Conservation (phyloP, 2,329 filamentous ascomycete species). For the Penicillium frequentans region DNA sequence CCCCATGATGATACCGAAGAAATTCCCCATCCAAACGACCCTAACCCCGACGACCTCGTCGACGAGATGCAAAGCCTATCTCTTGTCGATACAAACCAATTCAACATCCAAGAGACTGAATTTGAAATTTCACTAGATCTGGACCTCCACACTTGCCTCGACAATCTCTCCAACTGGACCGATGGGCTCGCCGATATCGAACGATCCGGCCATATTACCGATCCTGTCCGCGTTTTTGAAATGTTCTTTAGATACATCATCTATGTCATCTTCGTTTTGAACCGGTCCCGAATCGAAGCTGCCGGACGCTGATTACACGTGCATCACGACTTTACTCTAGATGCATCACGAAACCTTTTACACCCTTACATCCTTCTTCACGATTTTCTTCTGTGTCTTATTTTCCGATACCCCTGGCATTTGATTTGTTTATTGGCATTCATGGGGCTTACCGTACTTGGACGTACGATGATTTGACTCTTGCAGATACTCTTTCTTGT, state of each 20-base stretch:
- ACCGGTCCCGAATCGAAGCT: neutral
- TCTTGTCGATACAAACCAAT: neutral
- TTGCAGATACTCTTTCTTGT: neutral
- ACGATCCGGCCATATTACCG: neutral
- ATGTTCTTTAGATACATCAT: constrained; percentile 7
- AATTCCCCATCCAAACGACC: neutral
- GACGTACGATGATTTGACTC: neutral
- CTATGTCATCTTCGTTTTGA: constrained; percentile 5
- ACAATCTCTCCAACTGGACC: neutral
- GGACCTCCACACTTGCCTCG: neutral
- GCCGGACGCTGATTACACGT: neutral
- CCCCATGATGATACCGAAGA: neutral
- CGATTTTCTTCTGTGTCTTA: neutral
- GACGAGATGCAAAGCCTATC: neutral
- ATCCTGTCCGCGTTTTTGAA: neutral
- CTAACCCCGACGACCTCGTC: neutral
- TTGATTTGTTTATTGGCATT: neutral
- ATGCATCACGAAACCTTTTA: neutral
- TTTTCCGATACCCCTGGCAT: neutral
- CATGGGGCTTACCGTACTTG: too few species aligned
- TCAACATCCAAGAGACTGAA: neutral
- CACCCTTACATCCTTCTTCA: neutral
- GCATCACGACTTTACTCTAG: neutral
- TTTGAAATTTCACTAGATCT: neutral
- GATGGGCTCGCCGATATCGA: neutral